phyloP scores from a whole-genome alignment of 495 filamentous ascomycete genomes.

The Penicillium pulvis region DNA sequence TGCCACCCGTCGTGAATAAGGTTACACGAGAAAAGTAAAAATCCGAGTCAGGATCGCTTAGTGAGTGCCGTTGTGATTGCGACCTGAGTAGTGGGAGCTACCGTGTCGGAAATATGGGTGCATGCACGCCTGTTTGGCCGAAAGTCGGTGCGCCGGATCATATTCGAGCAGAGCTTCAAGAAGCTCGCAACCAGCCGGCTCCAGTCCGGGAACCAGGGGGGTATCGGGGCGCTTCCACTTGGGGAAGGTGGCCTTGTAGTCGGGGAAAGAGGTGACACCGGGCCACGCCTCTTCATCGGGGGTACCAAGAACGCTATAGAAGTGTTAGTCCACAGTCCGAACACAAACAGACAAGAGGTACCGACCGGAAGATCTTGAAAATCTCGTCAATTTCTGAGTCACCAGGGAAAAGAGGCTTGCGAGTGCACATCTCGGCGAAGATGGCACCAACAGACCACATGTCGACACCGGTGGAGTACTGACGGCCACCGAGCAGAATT shows the following conservation, averaged over 20 bases:
- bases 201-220: slow-evolving; percentile 61
- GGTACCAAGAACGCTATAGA: slow-evolving; percentile 78
- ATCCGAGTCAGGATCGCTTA: slow-evolving; percentile 21
- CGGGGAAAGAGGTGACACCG: slow-evolving; percentile 94
- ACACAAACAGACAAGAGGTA: background rate
- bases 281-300: slow-evolving; percentile 89
- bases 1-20: slow-evolving; percentile 22
- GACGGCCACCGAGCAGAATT: slow-evolving; percentile 93
- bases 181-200: slow-evolving; percentile 80
- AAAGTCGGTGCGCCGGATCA: slow-evolving; percentile 90
- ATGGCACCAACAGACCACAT: slow-evolving; percentile 99
- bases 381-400: slow-evolving; percentile 99
- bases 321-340: background rate
- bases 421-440: slow-evolving; percentile 99
- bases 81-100: slow-evolving; percentile 53
- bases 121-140: slow-evolving; percentile 89
- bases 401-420: slow-evolving; percentile 94
- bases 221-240: slow-evolving; percentile 83
- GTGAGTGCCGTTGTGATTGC: slow-evolving; percentile 45
- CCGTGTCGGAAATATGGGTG: slow-evolving; percentile 91
- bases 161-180: slow-evolving; percentile 91
- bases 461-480: slow-evolving; percentile 98
- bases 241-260: slow-evolving; percentile 96
- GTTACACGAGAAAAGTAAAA: slow-evolving; percentile 20
- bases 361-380: slow-evolving; percentile 97